A percentile compares a stretch with the other conserved stretches of the same genome.
phyloP scores from a whole-genome alignment of 164 flowering plant genomes.

The Dillenia turbinata region DNA sequence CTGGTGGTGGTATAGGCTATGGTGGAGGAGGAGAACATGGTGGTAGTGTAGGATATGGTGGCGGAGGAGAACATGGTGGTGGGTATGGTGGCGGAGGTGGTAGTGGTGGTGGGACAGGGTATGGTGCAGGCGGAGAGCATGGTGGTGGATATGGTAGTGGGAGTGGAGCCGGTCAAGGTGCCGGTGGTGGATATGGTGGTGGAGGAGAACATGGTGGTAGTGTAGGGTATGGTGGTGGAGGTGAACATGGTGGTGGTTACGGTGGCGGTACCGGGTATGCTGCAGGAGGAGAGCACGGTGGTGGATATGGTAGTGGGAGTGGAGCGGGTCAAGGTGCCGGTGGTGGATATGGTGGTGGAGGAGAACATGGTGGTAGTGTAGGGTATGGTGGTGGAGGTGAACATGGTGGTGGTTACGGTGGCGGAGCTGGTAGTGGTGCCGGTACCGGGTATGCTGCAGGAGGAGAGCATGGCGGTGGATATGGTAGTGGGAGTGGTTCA shows the following conservation, averaged over 20 bases:
- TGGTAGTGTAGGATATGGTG: slow-evolving; percentile 4
- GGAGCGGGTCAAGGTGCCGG: slow-evolving; percentile 36
- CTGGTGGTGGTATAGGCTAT: slow-evolving; percentile 2
- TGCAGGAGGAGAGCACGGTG: slow-evolving; percentile 18
- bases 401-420: slow-evolving; percentile 28
- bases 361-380: slow-evolving; percentile 21
- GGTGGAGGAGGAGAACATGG: slow-evolving; percentile 4
- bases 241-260: slow-evolving; percentile 3
- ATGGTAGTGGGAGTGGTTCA: slow-evolving; percentile 2
- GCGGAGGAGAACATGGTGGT: slow-evolving; percentile 7
- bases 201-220: slow-evolving; percentile 9
- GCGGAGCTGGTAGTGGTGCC: slow-evolving; percentile 22
- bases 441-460: slow-evolving; percentile 6
- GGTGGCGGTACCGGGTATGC: slow-evolving; percentile 23
- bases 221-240: slow-evolving; percentile 11
- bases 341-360: slow-evolving; percentile 27
- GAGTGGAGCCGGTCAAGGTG: too few relatives aligned
- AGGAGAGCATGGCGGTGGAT: neutral
- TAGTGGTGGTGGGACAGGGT: slow-evolving; percentile 7
- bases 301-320: slow-evolving; percentile 22
- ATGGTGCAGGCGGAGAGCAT: slow-evolving; percentile 1
- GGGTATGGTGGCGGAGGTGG: slow-evolving; percentile 19
- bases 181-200: slow-evolving; percentile 6
- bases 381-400: slow-evolving; percentile 15
- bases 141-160: too few relatives aligned